Evolutionary conservation across 176 grass and related monocot genomes (phyloP), one percentile per base, ranked within the genome.

Genomic region (Oryza australiensis): DNA sequence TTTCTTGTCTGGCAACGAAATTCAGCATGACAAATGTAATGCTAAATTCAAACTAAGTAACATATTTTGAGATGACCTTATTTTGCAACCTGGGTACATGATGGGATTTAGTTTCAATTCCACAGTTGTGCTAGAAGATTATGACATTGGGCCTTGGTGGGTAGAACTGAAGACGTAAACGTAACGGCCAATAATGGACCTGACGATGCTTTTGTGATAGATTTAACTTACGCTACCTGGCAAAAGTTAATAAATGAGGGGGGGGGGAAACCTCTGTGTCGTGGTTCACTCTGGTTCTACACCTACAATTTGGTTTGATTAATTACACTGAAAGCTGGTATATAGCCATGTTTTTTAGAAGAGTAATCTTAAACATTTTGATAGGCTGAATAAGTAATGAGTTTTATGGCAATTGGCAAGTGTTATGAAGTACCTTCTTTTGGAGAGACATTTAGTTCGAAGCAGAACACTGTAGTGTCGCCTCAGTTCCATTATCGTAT

Each of bases 71-170:
- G 35, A 33, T 16, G n/a, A 49, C 16, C 16, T 63, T 79, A 18
- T 51, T n/a, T 29, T 26, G 3, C 67, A 46, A 49, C 1, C 18
- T 74, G 14, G 59, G 71, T 64, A 77, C 34, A 74, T 66, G 26
- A 55, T 55, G 23, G 5, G 12, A n/a, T 79, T 83, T 40, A 79
- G 46, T 27, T 64, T 88, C 37, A 88, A 73, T 28, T 68, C 34
- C 74, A 62, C 18, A 62, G 30, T 74, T 69, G 16, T 11, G 23
- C 9, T 27, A 5, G 18, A 9, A 53, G 34, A 43, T 67, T 22
- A 72, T 12, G 60, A 75, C 1, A 5, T 69, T 68, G 73, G 28
- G 26, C 23, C 3, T 48, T 32, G 20, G 5, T 64, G 53, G 3
- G 9, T 42, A 73, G 55, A 28, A 12, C 55, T 51, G 20, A 80